Evolutionary conservation across 371 early-diverging fungal genomes (phyloP).

Genomic region (Capillidium heterosporum): DNA sequence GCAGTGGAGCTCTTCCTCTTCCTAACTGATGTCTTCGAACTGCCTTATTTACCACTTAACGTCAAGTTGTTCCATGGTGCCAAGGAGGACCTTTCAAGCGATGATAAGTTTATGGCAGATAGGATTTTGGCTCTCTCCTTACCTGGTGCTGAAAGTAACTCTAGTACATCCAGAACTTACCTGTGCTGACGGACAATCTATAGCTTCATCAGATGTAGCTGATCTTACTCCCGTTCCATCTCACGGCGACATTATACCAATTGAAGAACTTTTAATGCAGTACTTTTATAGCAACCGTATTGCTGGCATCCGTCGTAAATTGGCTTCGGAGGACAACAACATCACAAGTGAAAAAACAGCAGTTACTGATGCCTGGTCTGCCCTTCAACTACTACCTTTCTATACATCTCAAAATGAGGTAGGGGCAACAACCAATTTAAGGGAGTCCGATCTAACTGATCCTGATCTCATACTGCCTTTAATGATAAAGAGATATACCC

Average conservation of each 20-base stretch:
- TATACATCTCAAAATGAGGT: conserved; percentile 33
- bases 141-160: conserved; percentile 11
- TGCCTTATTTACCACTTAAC: conserved; percentile 35
- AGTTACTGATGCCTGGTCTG: conserved; percentile 32
- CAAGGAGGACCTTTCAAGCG: conserved; percentile 19
- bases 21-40: conserved; percentile 26
- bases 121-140: conserved; percentile 26
- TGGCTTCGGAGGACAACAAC: not conserved
- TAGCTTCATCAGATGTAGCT: no score
- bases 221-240: not conserved
- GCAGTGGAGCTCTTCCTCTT: conserved; percentile 33
- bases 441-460: conserved; percentile 16
- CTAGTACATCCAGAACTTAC: not conserved
- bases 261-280: conserved; percentile 16
- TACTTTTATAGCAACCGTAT: conserved; percentile 19
- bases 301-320: conserved; percentile 15
- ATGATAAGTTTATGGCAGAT: conserved; percentile 33
- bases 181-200: no score
- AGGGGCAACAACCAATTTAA: conserved; percentile 2
- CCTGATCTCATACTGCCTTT: conserved; percentile 26
- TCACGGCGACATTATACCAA: conserved; percentile 10
- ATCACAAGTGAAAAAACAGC: conserved; percentile 9
- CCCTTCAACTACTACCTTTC: conserved; percentile 31
- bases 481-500: conserved; percentile 30
- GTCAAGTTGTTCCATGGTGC: conserved; percentile 33